These are phyloP conservation scores for Epichloe elymi DNA, from an alignment of 2,329 filamentous ascomycete genomes.

Conservation along the genomic window DNA sequence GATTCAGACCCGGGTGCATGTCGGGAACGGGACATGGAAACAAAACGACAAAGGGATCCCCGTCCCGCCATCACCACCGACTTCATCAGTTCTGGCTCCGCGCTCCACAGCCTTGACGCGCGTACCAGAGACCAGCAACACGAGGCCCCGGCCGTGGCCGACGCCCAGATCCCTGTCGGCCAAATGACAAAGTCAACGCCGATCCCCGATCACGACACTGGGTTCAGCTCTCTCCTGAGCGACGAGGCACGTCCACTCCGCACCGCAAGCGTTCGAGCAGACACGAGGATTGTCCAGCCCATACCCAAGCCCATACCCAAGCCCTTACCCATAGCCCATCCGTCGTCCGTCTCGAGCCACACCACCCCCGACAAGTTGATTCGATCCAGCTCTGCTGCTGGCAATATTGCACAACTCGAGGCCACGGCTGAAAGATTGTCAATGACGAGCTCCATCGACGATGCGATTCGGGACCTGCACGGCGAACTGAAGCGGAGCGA, in stretches of 20 bases:
- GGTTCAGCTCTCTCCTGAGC: conserved; percentile 5
- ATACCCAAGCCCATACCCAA: conserved; percentile 32
- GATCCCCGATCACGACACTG: conserved; percentile 3
- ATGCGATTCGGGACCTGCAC: conserved; percentile 63
- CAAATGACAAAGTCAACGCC: conserved; percentile 6
- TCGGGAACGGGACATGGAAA: background rate
- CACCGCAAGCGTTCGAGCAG: conserved; percentile 28
- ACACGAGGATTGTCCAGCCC: conserved; percentile 26
- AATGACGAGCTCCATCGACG: conserved; percentile 61
- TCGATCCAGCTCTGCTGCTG: conserved; percentile 46
- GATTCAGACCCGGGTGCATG: background rate
- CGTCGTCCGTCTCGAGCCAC: conserved; percentile 30
- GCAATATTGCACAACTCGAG: conserved; percentile 62
- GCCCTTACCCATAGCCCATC: conserved; percentile 34
- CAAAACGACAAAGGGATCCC: background rate
- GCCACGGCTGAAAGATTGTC: conserved; percentile 63
- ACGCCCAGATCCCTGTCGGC: conserved; percentile 2
- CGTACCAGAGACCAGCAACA: conserved; percentile 6
- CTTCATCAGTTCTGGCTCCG: conserved; percentile 5
- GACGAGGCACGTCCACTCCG: conserved; percentile 16
- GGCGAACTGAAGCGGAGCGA: conserved; percentile 57
- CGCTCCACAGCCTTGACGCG: conserved; percentile 6
- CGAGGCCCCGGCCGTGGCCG: conserved; percentile 5
- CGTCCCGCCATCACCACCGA: conserved; percentile 1
- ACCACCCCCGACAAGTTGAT: conserved; percentile 45